These are phyloP conservation scores for Botrytis aclada DNA, from an alignment of 2,329 filamentous ascomycete species.

Conservation along the genomic window DNA sequence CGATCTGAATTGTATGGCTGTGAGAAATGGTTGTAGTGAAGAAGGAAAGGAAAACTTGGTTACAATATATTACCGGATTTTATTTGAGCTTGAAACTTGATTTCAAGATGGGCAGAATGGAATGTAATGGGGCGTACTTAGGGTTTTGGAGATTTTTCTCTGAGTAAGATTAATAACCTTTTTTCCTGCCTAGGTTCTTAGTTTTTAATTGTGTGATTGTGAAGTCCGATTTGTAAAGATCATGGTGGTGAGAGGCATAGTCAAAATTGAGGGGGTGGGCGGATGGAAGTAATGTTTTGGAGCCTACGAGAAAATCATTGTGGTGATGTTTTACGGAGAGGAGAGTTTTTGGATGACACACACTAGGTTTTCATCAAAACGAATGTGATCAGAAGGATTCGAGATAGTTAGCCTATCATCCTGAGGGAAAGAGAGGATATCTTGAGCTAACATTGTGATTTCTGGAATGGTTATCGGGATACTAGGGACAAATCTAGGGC, in stretches of 20 bases:
- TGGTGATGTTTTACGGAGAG: not conserved
- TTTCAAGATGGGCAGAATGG: not conserved
- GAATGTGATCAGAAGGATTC: not conserved
- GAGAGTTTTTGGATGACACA: not conserved
- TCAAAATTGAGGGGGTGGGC: not conserved
- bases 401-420: not conserved
- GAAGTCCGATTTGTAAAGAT: not conserved
- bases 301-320: not conserved
- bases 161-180: not conserved
- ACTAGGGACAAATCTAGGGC: not conserved
- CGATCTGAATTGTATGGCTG: conserved; percentile 11
- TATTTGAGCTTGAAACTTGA: not conserved
- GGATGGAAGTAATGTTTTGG: not conserved
- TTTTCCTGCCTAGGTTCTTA: not conserved
- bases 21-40: not conserved
- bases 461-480: not conserved
- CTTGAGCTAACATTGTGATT: not conserved
- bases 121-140: conserved; percentile 5
- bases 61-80: not conserved
- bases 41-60: not conserved
- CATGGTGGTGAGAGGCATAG: not conserved
- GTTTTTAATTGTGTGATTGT: not conserved
- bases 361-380: not conserved
- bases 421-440: not conserved
- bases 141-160: not conserved